These are phyloP conservation scores for Metarhizium robertsii DNA, from an alignment of 2,329 filamentous ascomycete species.

Conservation along the genomic window DNA sequence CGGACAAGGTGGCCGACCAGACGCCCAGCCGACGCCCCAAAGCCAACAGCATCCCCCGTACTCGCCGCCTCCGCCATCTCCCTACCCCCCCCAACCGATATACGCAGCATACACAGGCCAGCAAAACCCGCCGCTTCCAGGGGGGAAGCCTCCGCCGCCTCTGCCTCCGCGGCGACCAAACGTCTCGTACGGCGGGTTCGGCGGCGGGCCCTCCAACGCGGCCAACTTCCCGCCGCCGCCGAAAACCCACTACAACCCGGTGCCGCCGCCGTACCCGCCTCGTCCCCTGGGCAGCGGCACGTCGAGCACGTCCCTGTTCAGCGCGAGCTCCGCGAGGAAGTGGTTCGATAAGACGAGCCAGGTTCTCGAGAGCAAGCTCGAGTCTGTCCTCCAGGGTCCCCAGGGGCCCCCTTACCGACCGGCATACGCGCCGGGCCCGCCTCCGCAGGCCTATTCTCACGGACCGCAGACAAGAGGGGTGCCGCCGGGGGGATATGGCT, in stretches of 20 bases:
- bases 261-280: constrained; percentile 7
- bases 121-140: not conserved
- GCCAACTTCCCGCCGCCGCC: constrained; percentile 22
- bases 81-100: constrained; percentile 7
- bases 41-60: constrained; percentile 1
- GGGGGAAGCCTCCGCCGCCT: constrained; percentile 12
- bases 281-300: constrained; percentile 11
- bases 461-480: not conserved
- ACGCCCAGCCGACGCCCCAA: not conserved
- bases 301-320: constrained; percentile 17
- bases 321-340: constrained; percentile 23
- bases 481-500: not conserved
- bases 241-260: constrained; percentile 20
- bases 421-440: constrained; percentile 2
- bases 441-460: not conserved
- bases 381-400: constrained; percentile 18
- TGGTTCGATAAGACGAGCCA: constrained; percentile 26
- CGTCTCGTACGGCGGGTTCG: constrained; percentile 10
- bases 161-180: constrained; percentile 19
- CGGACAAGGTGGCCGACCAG: not conserved
- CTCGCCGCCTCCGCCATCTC: constrained; percentile 3
- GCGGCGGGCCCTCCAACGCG: constrained; percentile 13
- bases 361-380: constrained; percentile 23
- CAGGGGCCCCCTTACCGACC: constrained; percentile 6
- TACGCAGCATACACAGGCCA: constrained; percentile 2